Evolutionary conservation across 495 filamentous ascomycete genomes (phyloP), one percentile per base, ranked within the genome.

Genomic region (Copromyces sp.): DNA sequence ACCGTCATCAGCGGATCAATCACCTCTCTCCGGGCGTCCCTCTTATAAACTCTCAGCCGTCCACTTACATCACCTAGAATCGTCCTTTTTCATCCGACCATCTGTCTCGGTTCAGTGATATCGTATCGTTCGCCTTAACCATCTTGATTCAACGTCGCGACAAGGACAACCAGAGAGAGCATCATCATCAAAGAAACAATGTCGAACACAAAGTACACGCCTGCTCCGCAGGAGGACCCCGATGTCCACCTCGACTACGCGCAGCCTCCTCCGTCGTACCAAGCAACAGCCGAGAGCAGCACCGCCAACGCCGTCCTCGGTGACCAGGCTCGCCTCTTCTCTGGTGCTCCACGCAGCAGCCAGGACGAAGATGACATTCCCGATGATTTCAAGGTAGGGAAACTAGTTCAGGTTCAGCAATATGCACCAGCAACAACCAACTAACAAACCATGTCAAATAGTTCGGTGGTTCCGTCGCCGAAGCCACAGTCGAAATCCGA

Each of bases 311-410:
- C 76, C 47, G 78, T 82, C 42, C 81, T 84, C 68, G 53, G 53
- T 65, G 76, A 80, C 72, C 68, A 77, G 68, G 79, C 81, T 45
- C 81, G 77, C 42, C 76, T 85, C 70, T 83, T 84, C 73, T 81
- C 75, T 69, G 84, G 83, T 71, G 86, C 81, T 70, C 86, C 90
- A 70, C 90, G 95, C 74, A 91, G 87, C 80, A 89, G 89, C 80
- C 93, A 97, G 78, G 92, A 94, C 80, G 94, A 97, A 80, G 70
- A 94, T 29, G 47, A 59, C 29, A 80, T 99, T 61, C 95, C 95
- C 5, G 95, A 99, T 87, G 95, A 99, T 84, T 98, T 99, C 87
- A 99, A 97, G 85, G 91, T 92, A 79, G 42, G 78, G n/a, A 11
- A 14, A 32, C 32, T 7, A 37, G 35, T 37, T 37, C 35, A 37